These are phyloP conservation scores for Mycotypha africana DNA, from an alignment of 371 early-diverging fungal species.

Conservation along the genomic window DNA sequence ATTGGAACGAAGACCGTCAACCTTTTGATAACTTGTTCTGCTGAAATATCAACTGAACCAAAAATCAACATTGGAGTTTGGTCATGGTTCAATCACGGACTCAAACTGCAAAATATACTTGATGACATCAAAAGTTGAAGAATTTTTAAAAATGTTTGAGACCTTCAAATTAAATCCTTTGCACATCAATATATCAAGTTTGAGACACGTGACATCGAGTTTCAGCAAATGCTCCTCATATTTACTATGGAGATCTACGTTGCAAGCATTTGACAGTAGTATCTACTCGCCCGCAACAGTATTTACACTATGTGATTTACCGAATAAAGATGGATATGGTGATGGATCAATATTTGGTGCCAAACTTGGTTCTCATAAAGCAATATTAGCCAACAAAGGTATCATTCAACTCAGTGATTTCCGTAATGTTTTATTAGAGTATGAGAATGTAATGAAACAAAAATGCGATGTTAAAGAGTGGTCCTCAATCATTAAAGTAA, in stretches of 20 bases:
- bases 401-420: conserved; percentile 7
- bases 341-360: conserved; percentile 2
- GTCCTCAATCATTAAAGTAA: conserved; percentile 5
- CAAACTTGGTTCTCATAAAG: conserved; percentile 9
- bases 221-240: conserved; percentile 12
- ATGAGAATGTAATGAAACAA: conserved; percentile 10
- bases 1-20: conserved; percentile 11
- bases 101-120: conserved; percentile 13
- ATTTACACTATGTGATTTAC: conserved; percentile 8
- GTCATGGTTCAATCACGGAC: conserved; percentile 10
- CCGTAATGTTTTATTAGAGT: conserved; percentile 8
- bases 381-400: conserved; percentile 10
- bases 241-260: conserved; percentile 14
- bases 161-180: conserved; percentile 15
- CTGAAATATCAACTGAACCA: conserved; percentile 12
- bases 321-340: conserved; percentile 8
- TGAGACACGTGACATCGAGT: conserved; percentile 12
- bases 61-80: conserved; percentile 14
- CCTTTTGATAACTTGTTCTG: conserved; percentile 13
- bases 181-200: conserved; percentile 12
- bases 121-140: conserved; percentile 13
- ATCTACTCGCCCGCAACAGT: conserved; percentile 8
- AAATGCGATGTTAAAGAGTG: conserved; percentile 10
- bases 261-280: conserved; percentile 12
- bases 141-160: conserved; percentile 11